These are phyloP conservation scores for Lindgomyces ingoldianus DNA, from an alignment of 495 filamentous ascomycete genomes.

Conservation along the genomic window DNA sequence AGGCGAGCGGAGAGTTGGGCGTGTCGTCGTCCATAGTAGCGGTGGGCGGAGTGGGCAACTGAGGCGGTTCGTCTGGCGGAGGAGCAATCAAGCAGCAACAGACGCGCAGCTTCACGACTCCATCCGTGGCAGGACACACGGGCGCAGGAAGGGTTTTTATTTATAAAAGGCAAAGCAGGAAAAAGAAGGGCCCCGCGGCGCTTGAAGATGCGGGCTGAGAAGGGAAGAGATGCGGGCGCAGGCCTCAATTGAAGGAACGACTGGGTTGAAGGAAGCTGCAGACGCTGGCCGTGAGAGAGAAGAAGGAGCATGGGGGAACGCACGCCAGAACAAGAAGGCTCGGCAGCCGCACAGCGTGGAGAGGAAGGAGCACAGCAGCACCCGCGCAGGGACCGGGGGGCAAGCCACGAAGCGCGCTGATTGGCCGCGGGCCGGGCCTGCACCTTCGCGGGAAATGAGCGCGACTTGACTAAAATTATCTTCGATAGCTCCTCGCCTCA, in stretches of 20 bases:
- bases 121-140: slow-evolving; percentile 27
- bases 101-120: slow-evolving; percentile 31
- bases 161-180: slow-evolving; percentile 1
- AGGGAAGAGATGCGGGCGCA: slow-evolving; percentile 16
- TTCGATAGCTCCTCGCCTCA: background rate
- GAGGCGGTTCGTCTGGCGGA: slow-evolving; percentile 16
- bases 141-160: background rate
- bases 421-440: slow-evolving; percentile 17
- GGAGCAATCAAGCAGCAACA: slow-evolving; percentile 14
- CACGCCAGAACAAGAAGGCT: background rate
- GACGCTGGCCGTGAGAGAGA: slow-evolving; percentile 30
- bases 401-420: slow-evolving; percentile 6
- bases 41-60: slow-evolving; percentile 3
- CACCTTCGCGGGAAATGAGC: slow-evolving; percentile 23
- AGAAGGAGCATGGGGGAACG: slow-evolving; percentile 25
- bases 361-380: background rate
- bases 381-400: slow-evolving; percentile 8
- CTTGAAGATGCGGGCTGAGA: slow-evolving; percentile 24
- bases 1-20: background rate
- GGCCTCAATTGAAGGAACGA: slow-evolving; percentile 33
- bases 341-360: background rate
- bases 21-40: slow-evolving; percentile 13
- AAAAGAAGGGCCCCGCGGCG: background rate
- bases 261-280: slow-evolving; percentile 33
- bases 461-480: slow-evolving; percentile 26